A percentile compares a stretch with the other conserved stretches of the same genome.
Conservation (phyloP, 495 filamentous ascomycete species). For the Hapsidospora chrysogenum region DNA sequence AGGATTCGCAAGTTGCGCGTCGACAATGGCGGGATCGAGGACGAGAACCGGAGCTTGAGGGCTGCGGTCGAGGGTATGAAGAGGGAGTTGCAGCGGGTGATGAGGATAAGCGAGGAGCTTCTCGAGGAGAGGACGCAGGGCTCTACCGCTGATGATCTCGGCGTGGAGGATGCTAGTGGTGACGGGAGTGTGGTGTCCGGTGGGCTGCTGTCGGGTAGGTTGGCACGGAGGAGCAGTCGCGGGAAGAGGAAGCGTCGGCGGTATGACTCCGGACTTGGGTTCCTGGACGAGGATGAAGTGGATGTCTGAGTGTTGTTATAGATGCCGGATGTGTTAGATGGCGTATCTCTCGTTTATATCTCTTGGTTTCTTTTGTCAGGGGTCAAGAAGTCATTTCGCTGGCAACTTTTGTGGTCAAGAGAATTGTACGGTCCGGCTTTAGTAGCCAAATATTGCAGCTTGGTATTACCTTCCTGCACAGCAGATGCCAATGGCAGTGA, state of each 20-base stretch:
- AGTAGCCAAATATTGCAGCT: no score
- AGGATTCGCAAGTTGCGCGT: constrained; percentile 16
- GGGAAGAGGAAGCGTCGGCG: constrained; percentile 29
- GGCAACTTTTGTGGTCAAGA: no score
- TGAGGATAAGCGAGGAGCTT: constrained; percentile 19
- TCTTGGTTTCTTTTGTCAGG: no score
- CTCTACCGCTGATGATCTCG: not conserved
- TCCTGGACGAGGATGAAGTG: constrained; percentile 43
- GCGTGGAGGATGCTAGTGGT: not conserved
- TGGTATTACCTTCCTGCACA: no score
- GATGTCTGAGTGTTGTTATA: no score
- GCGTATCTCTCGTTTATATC: no score
- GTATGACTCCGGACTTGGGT: constrained; percentile 46
- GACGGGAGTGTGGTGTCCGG: not conserved
- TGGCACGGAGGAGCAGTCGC: constrained; percentile 12
- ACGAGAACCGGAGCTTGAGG: constrained; percentile 27
- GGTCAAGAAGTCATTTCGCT: no score
- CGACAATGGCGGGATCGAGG: constrained; percentile 23
- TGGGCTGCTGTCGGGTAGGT: constrained; percentile 11
- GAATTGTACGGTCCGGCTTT: no score
- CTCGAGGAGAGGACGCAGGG: constrained; percentile 4
- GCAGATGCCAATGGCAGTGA: no score
- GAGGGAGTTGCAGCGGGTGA: constrained; percentile 21
- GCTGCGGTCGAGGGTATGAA: constrained; percentile 34
- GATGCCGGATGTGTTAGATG: no score